A percentile compares a stretch with the other conserved stretches of the same genome.
These are phyloP conservation scores for Epichloe elymi DNA, from an alignment of 2,329 filamentous ascomycete genomes.

Conservation along the genomic window DNA sequence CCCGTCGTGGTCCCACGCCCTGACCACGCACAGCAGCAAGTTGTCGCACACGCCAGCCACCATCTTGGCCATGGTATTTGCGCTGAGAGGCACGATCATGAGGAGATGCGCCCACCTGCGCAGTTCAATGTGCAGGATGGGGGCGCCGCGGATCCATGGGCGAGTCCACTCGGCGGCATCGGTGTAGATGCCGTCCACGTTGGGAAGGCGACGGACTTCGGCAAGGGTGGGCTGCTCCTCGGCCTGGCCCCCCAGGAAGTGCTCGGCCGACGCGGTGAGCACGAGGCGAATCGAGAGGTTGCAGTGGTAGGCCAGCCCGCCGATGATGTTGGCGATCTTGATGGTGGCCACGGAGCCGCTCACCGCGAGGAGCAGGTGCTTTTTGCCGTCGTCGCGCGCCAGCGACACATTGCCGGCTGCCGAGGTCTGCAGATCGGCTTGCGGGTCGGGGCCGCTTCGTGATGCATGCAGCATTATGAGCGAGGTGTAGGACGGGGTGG, in stretches of 20 bases:
- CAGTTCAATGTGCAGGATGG: slow-evolving; percentile 83
- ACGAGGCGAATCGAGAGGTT: slow-evolving; percentile 73
- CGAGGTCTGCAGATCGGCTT: slow-evolving; percentile 5
- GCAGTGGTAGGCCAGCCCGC: slow-evolving; percentile 36
- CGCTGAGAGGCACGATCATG: slow-evolving; percentile 67
- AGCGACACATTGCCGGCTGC: slow-evolving; percentile 20
- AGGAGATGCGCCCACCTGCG: slow-evolving; percentile 66
- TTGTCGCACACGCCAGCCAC: slow-evolving; percentile 65
- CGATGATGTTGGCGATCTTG: slow-evolving; percentile 58
- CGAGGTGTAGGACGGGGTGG: too few species aligned
- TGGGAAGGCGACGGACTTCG: slow-evolving; percentile 44
- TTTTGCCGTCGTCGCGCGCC: slow-evolving; percentile 26
- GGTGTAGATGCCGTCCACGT: slow-evolving; percentile 68
- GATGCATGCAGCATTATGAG: slow-evolving; percentile 1
- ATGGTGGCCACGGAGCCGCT: slow-evolving; percentile 67
- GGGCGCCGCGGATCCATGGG: slow-evolving; percentile 65
- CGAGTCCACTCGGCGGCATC: slow-evolving; percentile 77
- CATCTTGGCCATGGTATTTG: slow-evolving; percentile 80
- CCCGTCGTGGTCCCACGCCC: slow-evolving; percentile 78
- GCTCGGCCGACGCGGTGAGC: slow-evolving; percentile 57
- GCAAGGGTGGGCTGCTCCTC: slow-evolving; percentile 60
- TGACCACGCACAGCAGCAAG: slow-evolving; percentile 57
- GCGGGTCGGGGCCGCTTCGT: slow-evolving; percentile 1
- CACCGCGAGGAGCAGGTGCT: slow-evolving; percentile 29
- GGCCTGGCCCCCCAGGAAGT: slow-evolving; percentile 68